phyloP scores from a whole-genome alignment of 2,329 filamentous ascomycete species.

The Colletotrichum australisinense region DNA sequence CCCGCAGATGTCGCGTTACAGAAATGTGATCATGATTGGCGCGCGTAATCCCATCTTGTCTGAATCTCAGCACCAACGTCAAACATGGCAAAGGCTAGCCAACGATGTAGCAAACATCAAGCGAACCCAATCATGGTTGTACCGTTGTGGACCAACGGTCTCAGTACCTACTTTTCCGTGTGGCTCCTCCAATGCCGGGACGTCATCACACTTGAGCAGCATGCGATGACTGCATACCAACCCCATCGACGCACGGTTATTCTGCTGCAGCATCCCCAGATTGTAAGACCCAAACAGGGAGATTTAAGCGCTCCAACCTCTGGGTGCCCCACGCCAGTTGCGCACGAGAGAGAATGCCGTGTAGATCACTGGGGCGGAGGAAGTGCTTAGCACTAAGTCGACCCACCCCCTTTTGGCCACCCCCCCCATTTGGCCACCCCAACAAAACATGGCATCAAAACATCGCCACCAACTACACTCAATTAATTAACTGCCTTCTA shows the following conservation, averaged over 20 bases:
- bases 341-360: background rate
- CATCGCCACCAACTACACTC: no score
- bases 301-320: background rate
- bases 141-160: background rate
- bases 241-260: background rate
- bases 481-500: no score
- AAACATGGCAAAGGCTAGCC: background rate
- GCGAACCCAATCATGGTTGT: background rate
- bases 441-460: no score
- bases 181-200: background rate
- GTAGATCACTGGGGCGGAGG: background rate
- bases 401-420: no score
- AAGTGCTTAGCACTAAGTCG: background rate
- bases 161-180: background rate
- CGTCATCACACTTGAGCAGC: constrained; percentile 16
- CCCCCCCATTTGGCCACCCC: no score
- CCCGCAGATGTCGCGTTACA: background rate
- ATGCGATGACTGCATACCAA: background rate
- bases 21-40: background rate
- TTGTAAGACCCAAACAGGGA: background rate
- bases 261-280: background rate
- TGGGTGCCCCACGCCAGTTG: background rate
- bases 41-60: background rate
- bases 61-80: no score
- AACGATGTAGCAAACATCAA: background rate